Base-by-base conservation (phyloP, 148 eudicot genomes). In the Mesembryanthemum crystallinum region DNA sequence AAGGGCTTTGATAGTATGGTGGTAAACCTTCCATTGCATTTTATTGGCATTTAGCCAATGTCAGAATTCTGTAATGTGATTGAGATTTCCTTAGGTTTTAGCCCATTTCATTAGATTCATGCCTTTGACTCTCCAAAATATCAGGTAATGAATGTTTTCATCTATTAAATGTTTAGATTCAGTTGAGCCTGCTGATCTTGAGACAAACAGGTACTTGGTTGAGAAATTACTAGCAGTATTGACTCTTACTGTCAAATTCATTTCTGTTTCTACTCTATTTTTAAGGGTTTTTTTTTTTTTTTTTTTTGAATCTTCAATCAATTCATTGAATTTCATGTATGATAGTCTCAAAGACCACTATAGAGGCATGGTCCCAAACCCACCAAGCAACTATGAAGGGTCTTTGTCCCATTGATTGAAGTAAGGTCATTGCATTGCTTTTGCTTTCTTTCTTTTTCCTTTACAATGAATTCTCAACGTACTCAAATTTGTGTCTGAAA, bases 401-500 rank as follows among this genome's bases (percentile, higher is more conserved):
- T 45, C 78, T 33, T 58, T 68, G 57, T 69, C 59, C 12, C 47
- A 45, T 28, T 45, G 73, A 69, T 28, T 45, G 73, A 69, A 21
- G 37, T 69, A 49, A 37, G 25, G 39, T 43, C 23, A 17, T 23
- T 67, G 64, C 72, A 25, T 57, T 39, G 39, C 66, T 42, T 76
- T 68, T 7, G 15, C 21, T 11, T 43, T 61, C 24, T 13, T 39
- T n/a, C 2, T 29, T 21, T 37, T 30, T 32, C 17, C 54, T 15
- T 42, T 69, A 37, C 29, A 45, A 69, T 8, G 60, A n/a, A 12
- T 69, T 52, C 47, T 75, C 42, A 49, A 68, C 24, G 54, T 23
- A 59, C 74, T 52, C 65, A 35, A 35, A n/a, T n/a, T 35, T 62
- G 60, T 24, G 21, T 14, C 73, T 55, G 73, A 60, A 77, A 77